These are phyloP conservation scores for Fusarium lateritium DNA, from an alignment of 2,329 filamentous ascomycete species.

Conservation along the genomic window DNA sequence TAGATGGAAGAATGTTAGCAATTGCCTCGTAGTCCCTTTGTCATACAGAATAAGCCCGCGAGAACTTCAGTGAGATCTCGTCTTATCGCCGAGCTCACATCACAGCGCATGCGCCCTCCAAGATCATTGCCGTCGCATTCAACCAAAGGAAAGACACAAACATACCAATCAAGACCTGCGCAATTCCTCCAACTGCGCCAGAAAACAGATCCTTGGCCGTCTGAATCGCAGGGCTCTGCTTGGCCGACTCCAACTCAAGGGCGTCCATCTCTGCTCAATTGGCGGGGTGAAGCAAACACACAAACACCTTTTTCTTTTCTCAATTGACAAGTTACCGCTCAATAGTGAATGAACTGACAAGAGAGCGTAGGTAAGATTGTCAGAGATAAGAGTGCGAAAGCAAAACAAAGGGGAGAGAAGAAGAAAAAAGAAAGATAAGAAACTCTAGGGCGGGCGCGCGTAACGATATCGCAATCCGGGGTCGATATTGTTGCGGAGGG, in stretches of 20 bases:
- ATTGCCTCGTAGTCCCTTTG: not conserved
- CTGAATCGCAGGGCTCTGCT: constrained; percentile 62
- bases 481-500: constrained; percentile 42
- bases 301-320: constrained; percentile 5
- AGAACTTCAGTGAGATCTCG: constrained; percentile 19
- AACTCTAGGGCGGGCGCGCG: constrained; percentile 20
- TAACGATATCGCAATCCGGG: constrained; percentile 47
- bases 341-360: not conserved
- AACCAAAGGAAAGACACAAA: not conserved
- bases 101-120: constrained; percentile 55
- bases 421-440: constrained; percentile 21
- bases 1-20: constrained; percentile 51
- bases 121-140: not conserved
- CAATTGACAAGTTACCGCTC: not conserved
- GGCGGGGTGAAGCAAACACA: constrained; percentile 1
- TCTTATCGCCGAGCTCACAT: not conserved
- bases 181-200: constrained; percentile 91
- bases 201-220: constrained; percentile 92
- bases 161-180: constrained; percentile 91
- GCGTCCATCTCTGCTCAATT: constrained; percentile 48
- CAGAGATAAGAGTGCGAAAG: constrained; percentile 18
- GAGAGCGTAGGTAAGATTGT: constrained; percentile 1
- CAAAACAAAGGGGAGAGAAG: not conserved
- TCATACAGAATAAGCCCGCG: not conserved
- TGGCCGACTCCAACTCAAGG: constrained; percentile 54